Base-by-base conservation (phyloP, 306 rosid genomes). In the Inga oerstediana region DNA sequence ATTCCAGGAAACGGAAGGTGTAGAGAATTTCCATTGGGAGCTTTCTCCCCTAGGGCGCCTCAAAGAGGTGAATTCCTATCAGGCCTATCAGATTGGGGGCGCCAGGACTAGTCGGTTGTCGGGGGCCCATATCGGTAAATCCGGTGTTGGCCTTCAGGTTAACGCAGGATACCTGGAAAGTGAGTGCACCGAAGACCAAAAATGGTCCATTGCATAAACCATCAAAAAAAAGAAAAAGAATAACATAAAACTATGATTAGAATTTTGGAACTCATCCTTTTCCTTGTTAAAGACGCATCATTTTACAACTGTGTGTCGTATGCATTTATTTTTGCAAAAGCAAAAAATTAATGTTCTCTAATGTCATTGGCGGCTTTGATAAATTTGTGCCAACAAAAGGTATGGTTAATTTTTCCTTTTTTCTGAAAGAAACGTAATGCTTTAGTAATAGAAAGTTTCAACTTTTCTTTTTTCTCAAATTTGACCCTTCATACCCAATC, bases 361-460 rank as follows among this genome's bases (percentile, higher is more conserved):
- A 52, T 72, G 72, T 20, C 64, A 56, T 46, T 72, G 39, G 8
- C 4, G 3, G 27, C 8, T 20, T 32, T 15, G 71, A 70, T 75
- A 62, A 70, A 65, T 82, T 88, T 52, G 73, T 41, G 61, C 35
- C 39, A 51, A 37, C 75, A 51, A 84, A 82, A 75, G 70, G 24
- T 74, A 34, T 78, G 75, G 68, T 68, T 56, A 16, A 72, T 74
- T 45, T 24, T 65, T 14, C 16, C 71, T 32, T 65, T 14, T 14
- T 7, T 32, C 44, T 65, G 43, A 65, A 32, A 65, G 70, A 27
- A 65, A 65, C 0, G 39, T 15, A 65, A 65, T 34, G 71, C 71
- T 30, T 65, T 65, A 65, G 71, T 14, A n/a, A 6, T 12, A 30
- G 10, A 65, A 32, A 65, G 71, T 65, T 44, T 14, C 34, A 9